Evolutionary conservation across 192 early-diverging fungal species (phyloP).

Genomic region (Dissophora ornata): DNA sequence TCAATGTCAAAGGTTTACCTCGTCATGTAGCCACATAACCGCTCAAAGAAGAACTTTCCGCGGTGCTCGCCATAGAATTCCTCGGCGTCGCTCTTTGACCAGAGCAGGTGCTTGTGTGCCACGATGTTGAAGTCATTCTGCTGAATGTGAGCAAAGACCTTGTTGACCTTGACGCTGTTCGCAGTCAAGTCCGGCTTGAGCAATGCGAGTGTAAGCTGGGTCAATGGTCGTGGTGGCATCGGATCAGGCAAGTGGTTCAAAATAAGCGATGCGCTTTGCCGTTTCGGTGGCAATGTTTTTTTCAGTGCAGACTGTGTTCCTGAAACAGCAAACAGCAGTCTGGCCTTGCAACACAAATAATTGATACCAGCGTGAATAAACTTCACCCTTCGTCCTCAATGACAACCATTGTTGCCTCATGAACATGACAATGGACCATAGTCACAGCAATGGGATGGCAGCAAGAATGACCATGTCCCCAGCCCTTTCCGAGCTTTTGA

Average conservation of each 20-base stretch:
- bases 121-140: constrained; percentile 57
- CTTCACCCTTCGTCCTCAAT: too few relatives aligned
- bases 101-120: constrained; percentile 56
- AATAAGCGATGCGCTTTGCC: too few relatives aligned
- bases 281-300: too few relatives aligned
- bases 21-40: constrained; percentile 80
- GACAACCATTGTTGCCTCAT: too few relatives aligned
- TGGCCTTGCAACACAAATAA: too few relatives aligned
- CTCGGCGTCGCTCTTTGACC: constrained; percentile 67
- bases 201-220: constrained; percentile 72
- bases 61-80: constrained; percentile 76
- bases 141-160: constrained; percentile 60
- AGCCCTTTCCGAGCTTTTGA: constrained; percentile 17
- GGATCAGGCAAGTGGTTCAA: background rate
- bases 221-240: constrained; percentile 47
- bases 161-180: constrained; percentile 56
- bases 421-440: constrained; percentile 24
- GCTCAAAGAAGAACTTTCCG: constrained; percentile 74
- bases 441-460: background rate
- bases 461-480: background rate
- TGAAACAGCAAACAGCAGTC: too few relatives aligned
- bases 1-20: constrained; percentile 62
- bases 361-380: too few relatives aligned
- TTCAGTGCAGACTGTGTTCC: too few relatives aligned
- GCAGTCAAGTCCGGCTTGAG: constrained; percentile 81